Conservation (phyloP, 306 rosid species). For the Prunus campanulata region DNA sequence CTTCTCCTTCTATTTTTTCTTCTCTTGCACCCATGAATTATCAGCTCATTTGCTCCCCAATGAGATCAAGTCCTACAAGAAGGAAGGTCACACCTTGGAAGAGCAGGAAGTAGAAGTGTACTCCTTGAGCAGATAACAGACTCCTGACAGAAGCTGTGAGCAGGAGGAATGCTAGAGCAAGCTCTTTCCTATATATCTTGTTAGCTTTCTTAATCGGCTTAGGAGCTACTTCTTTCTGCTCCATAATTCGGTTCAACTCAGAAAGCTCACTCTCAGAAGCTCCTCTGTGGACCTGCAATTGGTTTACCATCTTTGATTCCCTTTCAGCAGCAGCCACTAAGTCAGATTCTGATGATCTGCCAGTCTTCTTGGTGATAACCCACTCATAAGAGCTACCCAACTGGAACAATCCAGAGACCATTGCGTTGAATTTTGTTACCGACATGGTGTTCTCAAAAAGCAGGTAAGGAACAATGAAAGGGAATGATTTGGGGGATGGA, state of each 20-base stretch:
- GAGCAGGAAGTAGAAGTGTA: slow-evolving; percentile 90
- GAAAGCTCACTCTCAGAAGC: slow-evolving; percentile 73
- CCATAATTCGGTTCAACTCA: slow-evolving; percentile 49
- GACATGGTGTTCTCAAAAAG: slow-evolving; percentile 96
- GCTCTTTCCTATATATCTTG: slow-evolving; percentile 79
- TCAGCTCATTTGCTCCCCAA: slow-evolving; percentile 90
- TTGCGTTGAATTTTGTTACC: slow-evolving; percentile 93
- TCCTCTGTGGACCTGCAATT: slow-evolving; percentile 55
- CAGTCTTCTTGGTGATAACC: slow-evolving; percentile 92
- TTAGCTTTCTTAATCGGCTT: slow-evolving; percentile 56
- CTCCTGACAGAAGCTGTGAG: slow-evolving; percentile 87
- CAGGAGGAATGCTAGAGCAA: slow-evolving; percentile 80
- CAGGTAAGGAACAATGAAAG: slow-evolving; percentile 89
- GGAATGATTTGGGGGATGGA: slow-evolving; percentile 91
- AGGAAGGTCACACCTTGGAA: slow-evolving; percentile 95
- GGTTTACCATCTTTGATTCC: slow-evolving; percentile 55
- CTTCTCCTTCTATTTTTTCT: slow-evolving; percentile 16
- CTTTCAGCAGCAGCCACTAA: slow-evolving; percentile 69
- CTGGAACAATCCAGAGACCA: slow-evolving; percentile 93
- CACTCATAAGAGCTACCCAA: slow-evolving; percentile 95
- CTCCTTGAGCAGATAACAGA: slow-evolving; percentile 88
- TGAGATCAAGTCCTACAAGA: slow-evolving; percentile 93
- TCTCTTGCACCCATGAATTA: slow-evolving; percentile 21
- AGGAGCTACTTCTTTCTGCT: slow-evolving; percentile 45
- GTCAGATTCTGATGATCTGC: slow-evolving; percentile 87